Base-by-base conservation (phyloP, 2,329 filamentous ascomycete genomes). In the Myrmaecium sp. region DNA sequence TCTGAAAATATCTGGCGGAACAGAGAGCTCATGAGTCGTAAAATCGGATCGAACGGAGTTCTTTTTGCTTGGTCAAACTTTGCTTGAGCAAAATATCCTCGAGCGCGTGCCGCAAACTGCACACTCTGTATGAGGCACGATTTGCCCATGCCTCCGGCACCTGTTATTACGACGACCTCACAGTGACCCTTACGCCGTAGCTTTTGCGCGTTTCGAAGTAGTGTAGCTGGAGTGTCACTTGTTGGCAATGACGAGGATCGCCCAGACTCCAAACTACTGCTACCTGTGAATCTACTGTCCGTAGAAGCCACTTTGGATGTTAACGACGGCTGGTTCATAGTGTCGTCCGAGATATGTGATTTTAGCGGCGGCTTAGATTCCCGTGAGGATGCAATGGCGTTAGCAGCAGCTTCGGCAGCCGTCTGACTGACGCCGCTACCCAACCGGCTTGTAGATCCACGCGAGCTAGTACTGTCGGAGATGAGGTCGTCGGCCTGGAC, bases 1-100 rank as follows among this genome's bases (percentile, higher is more conserved):
- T 74, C 69, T 1, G 67, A 71, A 38, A 74, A 74, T 5, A 74
- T 71, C 34, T 74, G 69, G 14, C 69, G 60, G 30, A 74, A 64
- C 11, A 74, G 48, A 19, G 64, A 69, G 5, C 64, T 64, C 50
- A 74, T 57, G n/a, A 70, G 53, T 33, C 60, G 62, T 11, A 72
- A 52, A 19, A 73, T 59, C 0, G 69, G 66, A 29, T 73, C 69
- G 34, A 71, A 74, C 0, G 69, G 69, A 4, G 66, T 58, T 28
- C 60, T 61, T 36, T 63, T 62, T 11, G 65, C 59, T 27, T 64
- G 59, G 35, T 74, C 69, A 29, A 74, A 67, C 36, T 66, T 68
- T 14, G 66, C 61, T 24, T 62, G 60, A 1, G 66, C 65, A 36
- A 70, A 69, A 38, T 72, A 74, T 5, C 69, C 69, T 31, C 62